phyloP scores from a whole-genome alignment of 768 basidiomycete genomes.

The Mycena rosella region DNA sequence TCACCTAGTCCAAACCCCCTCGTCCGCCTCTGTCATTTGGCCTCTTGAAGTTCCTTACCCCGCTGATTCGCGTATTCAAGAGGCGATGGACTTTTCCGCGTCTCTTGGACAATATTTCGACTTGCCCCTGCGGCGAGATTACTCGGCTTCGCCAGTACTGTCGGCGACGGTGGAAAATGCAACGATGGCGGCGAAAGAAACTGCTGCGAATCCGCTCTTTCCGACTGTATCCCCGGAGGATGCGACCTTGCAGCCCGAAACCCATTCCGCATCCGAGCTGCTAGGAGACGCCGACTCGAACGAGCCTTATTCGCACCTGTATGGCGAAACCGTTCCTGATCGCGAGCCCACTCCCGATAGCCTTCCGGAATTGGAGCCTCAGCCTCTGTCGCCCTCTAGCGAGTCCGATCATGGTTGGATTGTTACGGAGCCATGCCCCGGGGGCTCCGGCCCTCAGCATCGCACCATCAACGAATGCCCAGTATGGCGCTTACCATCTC shows the following conservation, averaged over 20 bases:
- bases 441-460: background rate
- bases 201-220: too few relatives aligned
- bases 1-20: background rate
- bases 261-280: too few relatives aligned
- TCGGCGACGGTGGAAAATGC: too few relatives aligned
- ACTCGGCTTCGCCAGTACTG: too few relatives aligned
- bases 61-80: background rate
- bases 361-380: background rate
- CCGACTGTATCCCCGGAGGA: too few relatives aligned
- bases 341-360: background rate
- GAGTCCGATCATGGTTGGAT: background rate
- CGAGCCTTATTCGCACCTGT: too few relatives aligned
- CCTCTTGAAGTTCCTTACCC: slow-evolving; percentile 9
- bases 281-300: too few relatives aligned
- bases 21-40: background rate
- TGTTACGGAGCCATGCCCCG: background rate
- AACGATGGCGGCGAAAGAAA: too few relatives aligned
- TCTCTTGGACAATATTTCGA: too few relatives aligned
- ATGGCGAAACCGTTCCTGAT: too few relatives aligned
- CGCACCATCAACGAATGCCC: background rate
- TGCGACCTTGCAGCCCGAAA: too few relatives aligned
- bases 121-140: too few relatives aligned
- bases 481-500: background rate
- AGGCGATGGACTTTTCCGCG: background rate
- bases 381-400: background rate